A percentile compares a stretch with the other conserved stretches of the same genome.
phyloP scores from a whole-genome alignment of 768 basidiomycete genomes.

The Mycena vulgaris region DNA sequence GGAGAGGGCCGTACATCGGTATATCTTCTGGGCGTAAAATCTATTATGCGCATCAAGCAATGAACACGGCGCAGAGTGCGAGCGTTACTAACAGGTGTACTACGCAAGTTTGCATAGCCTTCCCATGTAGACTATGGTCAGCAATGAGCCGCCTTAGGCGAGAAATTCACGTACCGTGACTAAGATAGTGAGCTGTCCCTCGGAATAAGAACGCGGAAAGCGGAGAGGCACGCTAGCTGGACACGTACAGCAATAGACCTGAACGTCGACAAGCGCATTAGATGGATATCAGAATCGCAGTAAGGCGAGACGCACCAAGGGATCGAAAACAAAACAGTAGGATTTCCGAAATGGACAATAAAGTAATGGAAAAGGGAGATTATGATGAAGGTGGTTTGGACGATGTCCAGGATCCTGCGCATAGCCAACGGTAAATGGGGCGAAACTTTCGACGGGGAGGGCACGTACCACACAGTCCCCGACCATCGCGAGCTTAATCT shows the following conservation, averaged over 20 bases:
- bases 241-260: conserved; percentile 33
- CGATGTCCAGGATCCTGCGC: conserved; percentile 40
- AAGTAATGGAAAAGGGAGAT: conserved; percentile 43
- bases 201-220: neutral
- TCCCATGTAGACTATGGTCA: neutral
- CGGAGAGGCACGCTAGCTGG: neutral
- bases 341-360: conserved; percentile 40
- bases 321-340: conserved; percentile 21
- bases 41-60: neutral
- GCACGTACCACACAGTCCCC: conserved; percentile 37
- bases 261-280: neutral
- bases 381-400: conserved; percentile 41
- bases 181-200: conserved; percentile 27
- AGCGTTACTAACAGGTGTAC: conserved; percentile 40
- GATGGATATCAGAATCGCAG: neutral
- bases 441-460: too few relatives aligned
- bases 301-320: conserved; percentile 39
- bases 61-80: neutral
- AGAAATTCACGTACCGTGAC: conserved; percentile 22
- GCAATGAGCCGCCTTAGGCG: neutral
- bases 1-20: conserved; percentile 10
- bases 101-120: conserved; percentile 48
- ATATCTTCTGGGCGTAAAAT: conserved; percentile 31
- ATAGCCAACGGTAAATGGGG: neutral
- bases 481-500: conserved; percentile 33